These are phyloP conservation scores for Globisporangium radiosum DNA, from an alignment of 352 stramenopile species.

Conservation along the genomic window DNA sequence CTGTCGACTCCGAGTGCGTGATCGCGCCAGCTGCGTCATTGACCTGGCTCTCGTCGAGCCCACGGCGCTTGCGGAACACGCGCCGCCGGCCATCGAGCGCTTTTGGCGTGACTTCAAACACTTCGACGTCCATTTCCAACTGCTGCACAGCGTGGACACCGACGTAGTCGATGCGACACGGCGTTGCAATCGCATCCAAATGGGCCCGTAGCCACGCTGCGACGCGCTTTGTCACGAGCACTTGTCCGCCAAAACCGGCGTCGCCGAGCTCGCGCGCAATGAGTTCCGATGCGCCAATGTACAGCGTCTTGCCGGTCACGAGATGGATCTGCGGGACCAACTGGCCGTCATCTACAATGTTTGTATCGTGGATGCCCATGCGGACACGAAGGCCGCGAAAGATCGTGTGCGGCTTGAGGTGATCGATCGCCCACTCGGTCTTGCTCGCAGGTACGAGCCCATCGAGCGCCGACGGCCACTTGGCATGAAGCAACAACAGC, in stretches of 20 bases:
- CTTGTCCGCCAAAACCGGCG: slow-evolving; percentile 57
- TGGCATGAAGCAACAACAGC: slow-evolving; percentile 40
- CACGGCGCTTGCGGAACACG: slow-evolving; percentile 39
- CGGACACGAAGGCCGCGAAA: slow-evolving; percentile 65
- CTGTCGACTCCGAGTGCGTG: slow-evolving; percentile 23
- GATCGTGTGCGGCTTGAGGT: slow-evolving; percentile 15
- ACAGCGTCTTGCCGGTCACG: slow-evolving; percentile 58
- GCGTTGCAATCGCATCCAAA: slow-evolving; percentile 27
- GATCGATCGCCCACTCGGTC: slow-evolving; percentile 34
- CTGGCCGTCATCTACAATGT: slow-evolving; percentile 34
- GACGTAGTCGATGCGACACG: slow-evolving; percentile 47
- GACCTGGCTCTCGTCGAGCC: slow-evolving; percentile 19
- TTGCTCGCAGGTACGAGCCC: slow-evolving; percentile 46
- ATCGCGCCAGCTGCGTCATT: neutral
- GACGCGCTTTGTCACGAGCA: slow-evolving; percentile 59
- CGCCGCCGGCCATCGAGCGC: slow-evolving; percentile 42
- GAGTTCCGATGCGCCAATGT: slow-evolving; percentile 59
- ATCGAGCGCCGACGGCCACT: slow-evolving; percentile 56
- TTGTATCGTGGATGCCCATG: slow-evolving; percentile 59
- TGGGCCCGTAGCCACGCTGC: slow-evolving; percentile 40
- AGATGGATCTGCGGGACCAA: slow-evolving; percentile 47
- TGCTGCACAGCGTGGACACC: slow-evolving; percentile 35
- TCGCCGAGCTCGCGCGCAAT: slow-evolving; percentile 62
- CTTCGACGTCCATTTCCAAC: slow-evolving; percentile 48
- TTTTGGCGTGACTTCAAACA: slow-evolving; percentile 60